Base-by-base conservation (phyloP, 148 eudicot genomes). In the Cornus controversa region DNA sequence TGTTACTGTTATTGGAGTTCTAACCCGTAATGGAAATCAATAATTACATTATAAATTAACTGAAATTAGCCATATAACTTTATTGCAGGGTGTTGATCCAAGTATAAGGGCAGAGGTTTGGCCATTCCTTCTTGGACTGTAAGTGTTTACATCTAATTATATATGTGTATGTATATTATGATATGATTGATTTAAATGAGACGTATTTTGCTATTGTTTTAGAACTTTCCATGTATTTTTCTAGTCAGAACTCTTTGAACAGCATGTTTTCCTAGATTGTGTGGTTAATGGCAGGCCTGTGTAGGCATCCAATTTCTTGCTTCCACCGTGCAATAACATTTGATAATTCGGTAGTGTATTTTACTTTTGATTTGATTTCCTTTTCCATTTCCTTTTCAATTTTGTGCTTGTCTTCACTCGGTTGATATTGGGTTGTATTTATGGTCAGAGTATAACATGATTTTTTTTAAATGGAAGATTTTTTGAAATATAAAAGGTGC, bases 51-150 rank as follows among this genome's bases (percentile, higher is more conserved):
- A n/a, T n/a, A n/a, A n/a, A n/a, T n/a, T n/a, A n/a, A n/a, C n/a
- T n/a, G n/a, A n/a, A n/a, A n/a, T n/a, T n/a, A n/a, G n/a, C 69
- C 28, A 37, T 34, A 16, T 75, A 28, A 29, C 40, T 42, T 28
- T 40, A 20, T 15, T 86, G 79, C 77, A 89, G 91, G 91, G 91
- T 47, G 85, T 89, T 83, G 89, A 89, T 76, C 90, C 91, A 75
- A 84, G 85, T 63, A 74, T 89, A 66, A 82, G 91, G 76, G 81
- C 86, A 27, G 90, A 89, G 82, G 89, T 89, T 69, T 89, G 91
- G 91, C 91, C 91, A 29, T 89, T 89, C 80, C 89, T 89, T 72
- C 91, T 89, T 68, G 91, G 90, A 69, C 75, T 89, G 91, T 89
- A 82, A 86, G 91, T 36, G 58, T 60, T 74, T 77, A 67, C 27